Conservation (phyloP, 106 monocot species). For the Alisma plantagoaquatica region DNA sequence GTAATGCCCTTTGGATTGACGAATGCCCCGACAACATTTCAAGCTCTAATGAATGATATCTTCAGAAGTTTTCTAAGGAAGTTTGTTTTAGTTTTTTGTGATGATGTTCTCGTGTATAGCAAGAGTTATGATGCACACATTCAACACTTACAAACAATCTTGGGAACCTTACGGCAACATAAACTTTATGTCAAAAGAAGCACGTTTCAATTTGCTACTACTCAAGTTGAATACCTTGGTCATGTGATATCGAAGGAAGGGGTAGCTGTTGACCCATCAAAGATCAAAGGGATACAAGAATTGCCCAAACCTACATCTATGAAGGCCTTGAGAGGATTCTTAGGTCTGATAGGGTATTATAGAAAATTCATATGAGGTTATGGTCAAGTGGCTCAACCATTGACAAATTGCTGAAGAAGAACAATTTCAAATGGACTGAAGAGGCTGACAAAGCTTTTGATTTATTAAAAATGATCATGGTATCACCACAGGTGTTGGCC, state of each 20-base stretch:
- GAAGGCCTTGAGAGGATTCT: not conserved
- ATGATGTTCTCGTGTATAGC: slow-evolving; percentile 1
- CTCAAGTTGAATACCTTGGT: not conserved
- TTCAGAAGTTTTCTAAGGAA: not conserved
- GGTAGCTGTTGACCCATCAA: not conserved
- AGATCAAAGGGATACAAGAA: not conserved
- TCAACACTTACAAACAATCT: not conserved
- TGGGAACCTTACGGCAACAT: not conserved
- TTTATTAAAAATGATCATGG: not conserved
- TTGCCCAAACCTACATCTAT: not conserved
- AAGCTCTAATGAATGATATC: slow-evolving; percentile 2
- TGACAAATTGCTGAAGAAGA: not conserved
- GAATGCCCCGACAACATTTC: slow-evolving; percentile 17
- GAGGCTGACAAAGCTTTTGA: not conserved
- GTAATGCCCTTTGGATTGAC: slow-evolving; percentile 14
- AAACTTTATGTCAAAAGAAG: not conserved
- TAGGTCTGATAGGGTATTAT: not conserved
- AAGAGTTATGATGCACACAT: not conserved
- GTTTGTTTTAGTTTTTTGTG: slow-evolving; percentile 8
- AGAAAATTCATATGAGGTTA: not conserved
- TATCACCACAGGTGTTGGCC: not conserved
- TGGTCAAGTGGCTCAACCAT: not conserved
- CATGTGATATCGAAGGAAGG: not conserved
- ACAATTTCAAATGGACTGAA: not conserved
- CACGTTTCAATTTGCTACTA: not conserved